Evolutionary conservation across 345 rosid genomes (phyloP).

Genomic region (Acer campestre): DNA sequence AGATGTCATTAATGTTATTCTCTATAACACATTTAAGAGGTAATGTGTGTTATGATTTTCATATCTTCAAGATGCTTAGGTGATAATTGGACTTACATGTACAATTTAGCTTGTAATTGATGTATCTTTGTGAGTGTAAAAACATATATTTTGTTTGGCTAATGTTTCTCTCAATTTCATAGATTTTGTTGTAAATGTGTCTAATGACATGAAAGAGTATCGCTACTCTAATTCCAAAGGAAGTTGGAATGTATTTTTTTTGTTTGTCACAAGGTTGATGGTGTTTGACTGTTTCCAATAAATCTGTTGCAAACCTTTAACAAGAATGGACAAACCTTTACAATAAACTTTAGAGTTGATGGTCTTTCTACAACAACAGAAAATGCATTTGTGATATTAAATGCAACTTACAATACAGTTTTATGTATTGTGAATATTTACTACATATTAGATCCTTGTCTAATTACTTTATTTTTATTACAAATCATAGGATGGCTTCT

Average conservation of each 20-base stretch:
- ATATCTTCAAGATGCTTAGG: background rate
- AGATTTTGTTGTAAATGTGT: background rate
- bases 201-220: background rate
- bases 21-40: background rate
- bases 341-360: background rate
- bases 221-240: background rate
- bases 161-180: background rate
- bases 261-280: background rate
- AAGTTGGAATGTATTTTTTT: background rate
- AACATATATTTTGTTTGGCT: background rate
- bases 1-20: background rate
- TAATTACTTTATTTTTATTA: conserved; percentile 5
- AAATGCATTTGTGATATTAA: background rate
- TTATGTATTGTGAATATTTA: background rate
- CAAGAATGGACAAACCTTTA: background rate
- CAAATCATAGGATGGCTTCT: conserved; percentile 70
- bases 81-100: background rate
- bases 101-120: background rate
- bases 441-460: conserved; percentile 16
- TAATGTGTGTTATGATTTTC: background rate
- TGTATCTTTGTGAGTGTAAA: background rate
- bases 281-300: background rate
- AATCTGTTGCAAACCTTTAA: background rate
- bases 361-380: background rate
- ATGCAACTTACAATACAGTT: background rate